These are phyloP conservation scores for Venturia pyrina DNA, from an alignment of 2,329 filamentous ascomycete species.

Conservation along the genomic window DNA sequence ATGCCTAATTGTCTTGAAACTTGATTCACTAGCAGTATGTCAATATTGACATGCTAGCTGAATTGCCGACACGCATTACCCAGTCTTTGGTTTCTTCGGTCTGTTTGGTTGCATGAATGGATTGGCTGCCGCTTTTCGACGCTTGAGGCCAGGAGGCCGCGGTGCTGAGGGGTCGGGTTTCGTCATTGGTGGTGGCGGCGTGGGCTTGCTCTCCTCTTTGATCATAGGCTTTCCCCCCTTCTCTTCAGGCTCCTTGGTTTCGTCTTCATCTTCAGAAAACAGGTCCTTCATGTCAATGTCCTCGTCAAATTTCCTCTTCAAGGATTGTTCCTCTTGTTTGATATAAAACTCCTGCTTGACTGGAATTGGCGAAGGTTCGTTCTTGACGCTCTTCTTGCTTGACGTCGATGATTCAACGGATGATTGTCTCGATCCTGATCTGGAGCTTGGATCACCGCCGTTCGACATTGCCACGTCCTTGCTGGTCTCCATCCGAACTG, in stretches of 20 bases:
- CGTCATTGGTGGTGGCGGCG: not conserved
- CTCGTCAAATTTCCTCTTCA: constrained; percentile 4
- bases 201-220: not conserved
- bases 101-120: constrained; percentile 8
- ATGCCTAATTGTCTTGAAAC: not conserved
- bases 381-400: not conserved
- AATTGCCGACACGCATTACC: not conserved
- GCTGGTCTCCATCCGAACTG: not conserved
- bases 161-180: not conserved
- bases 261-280: constrained; percentile 6
- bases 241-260: not conserved
- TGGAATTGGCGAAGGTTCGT: not conserved
- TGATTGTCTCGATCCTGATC: not conserved
- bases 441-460: not conserved
- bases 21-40: not conserved
- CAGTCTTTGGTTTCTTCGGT: constrained; percentile 7
- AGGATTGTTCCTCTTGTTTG: not conserved
- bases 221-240: not conserved
- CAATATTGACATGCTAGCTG: not conserved
- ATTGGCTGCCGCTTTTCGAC: constrained; percentile 7
- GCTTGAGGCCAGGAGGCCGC: not conserved
- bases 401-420: not conserved
- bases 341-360: not conserved
- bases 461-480: constrained; percentile 3
- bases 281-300: constrained; percentile 16